Evolutionary conservation across 768 basidiomycete species (phyloP).

Genomic region (Tulasnella sp.): DNA sequence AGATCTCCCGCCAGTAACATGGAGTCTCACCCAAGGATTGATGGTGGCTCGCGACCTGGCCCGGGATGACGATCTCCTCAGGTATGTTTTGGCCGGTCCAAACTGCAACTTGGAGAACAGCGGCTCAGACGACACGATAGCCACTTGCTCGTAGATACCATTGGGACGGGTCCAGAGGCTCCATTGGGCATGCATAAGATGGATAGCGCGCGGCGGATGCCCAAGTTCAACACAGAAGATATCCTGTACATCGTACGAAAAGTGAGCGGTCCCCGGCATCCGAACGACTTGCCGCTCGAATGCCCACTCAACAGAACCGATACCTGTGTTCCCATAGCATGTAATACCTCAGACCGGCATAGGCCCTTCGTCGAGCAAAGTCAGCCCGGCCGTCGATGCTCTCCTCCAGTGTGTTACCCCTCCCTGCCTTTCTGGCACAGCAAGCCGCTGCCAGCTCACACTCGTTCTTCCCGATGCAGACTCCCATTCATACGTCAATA

Average conservation of each 20-base stretch:
- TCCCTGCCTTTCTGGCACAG: conserved; percentile 39
- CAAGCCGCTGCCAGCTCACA: conserved; percentile 38
- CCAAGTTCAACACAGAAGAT: conserved; percentile 70
- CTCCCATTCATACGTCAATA: conserved; percentile 77
- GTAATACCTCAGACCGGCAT: conserved; percentile 37
- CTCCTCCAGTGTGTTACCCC: conserved; percentile 65
- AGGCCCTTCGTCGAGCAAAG: conserved; percentile 45
- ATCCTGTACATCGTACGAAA: conserved; percentile 75
- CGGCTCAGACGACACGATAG: conserved; percentile 31
- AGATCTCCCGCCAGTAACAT: conserved; percentile 20
- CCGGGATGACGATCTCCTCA: conserved; percentile 88
- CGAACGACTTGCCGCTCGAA: conserved; percentile 15
- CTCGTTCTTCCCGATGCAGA: conserved; percentile 48
- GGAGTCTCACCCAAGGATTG: conserved; percentile 35
- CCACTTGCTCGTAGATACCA: conserved; percentile 85
- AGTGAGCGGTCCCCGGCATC: conserved; percentile 52
- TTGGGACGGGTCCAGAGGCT: conserved; percentile 69
- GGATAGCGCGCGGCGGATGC: conserved; percentile 75
- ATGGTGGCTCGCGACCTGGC: conserved; percentile 68
- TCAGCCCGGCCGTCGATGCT: conserved; percentile 75
- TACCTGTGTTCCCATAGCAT: conserved; percentile 32
- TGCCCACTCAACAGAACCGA: conserved; percentile 55
- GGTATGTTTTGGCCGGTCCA: conserved; percentile 41
- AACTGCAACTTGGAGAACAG: not conserved
- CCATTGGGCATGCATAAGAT: conserved; percentile 91